Percentiles rank a stretch among this genome's conserved stretches.
phyloP scores from a whole-genome alignment of 495 filamentous ascomycete genomes.

The Parathielavia hyrcaniae region DNA sequence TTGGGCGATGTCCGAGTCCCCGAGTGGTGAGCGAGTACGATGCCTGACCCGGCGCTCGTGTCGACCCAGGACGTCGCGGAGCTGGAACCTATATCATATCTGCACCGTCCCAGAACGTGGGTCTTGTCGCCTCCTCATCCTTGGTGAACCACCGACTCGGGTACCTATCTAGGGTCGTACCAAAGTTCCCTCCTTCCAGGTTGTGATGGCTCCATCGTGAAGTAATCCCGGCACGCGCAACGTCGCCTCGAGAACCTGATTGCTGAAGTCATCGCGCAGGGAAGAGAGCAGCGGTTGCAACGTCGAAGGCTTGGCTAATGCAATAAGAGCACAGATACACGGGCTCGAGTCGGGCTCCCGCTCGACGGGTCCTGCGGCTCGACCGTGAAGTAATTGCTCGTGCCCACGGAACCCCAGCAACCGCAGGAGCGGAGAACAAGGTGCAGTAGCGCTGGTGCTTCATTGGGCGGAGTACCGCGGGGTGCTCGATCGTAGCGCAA shows the following conservation, averaged over 20 bases:
- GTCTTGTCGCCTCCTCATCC: background rate
- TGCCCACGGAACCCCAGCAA: background rate
- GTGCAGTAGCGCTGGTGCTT: background rate
- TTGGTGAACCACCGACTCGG: conserved; percentile 1
- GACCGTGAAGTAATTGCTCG: background rate
- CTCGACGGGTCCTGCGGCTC: background rate
- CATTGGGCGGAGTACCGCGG: conserved; percentile 1
- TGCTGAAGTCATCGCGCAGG: background rate
- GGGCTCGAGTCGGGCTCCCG: too few relatives aligned
- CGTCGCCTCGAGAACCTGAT: background rate
- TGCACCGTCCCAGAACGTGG: background rate
- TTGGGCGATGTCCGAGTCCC: background rate
- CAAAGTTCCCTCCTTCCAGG: background rate
- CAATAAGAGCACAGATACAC: background rate
- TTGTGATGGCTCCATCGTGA: background rate
- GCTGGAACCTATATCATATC: background rate
- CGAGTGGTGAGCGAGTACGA: too few relatives aligned
- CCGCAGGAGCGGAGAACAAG: background rate
- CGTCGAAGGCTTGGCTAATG: background rate
- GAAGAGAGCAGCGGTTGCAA: background rate
- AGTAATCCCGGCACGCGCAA: too few relatives aligned
- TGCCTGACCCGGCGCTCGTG: background rate
- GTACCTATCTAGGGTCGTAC: background rate
- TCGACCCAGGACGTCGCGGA: background rate
- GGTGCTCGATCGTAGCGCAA: background rate